These are phyloP conservation scores for Saccharomycopsis javanensis DNA, from an alignment of 805 yeast species.

Conservation along the genomic window DNA sequence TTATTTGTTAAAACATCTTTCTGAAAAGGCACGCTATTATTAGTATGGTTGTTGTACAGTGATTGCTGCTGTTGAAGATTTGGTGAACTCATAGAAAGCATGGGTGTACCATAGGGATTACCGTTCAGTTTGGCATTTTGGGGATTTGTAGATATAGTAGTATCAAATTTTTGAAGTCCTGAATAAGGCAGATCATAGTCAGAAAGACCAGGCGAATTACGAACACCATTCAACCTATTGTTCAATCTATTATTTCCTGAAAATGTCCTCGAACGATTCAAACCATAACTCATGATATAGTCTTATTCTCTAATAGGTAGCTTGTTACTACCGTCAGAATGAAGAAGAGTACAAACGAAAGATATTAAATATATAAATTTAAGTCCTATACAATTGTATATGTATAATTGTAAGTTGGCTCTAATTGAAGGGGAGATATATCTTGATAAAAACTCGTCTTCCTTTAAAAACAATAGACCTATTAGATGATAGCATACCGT, in stretches of 20 bases:
- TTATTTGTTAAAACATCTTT: no score
- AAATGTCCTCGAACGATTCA: neutral
- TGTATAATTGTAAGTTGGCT: no score
- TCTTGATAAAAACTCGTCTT: neutral
- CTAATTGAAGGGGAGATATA: no score
- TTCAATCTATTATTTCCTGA: neutral
- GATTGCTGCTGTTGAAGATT: constrained; percentile 1
- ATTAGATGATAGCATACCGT: neutral
- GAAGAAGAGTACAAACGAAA: neutral
- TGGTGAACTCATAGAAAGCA: neutral
- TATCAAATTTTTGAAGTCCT: neutral
- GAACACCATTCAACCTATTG: neutral
- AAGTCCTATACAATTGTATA: no score
- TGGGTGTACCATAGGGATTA: constrained; percentile 2
- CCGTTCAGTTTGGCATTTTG: neutral
- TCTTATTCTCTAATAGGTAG: neutral
- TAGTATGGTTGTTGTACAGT: neutral
- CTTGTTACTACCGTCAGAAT: neutral
- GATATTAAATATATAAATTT: no score
- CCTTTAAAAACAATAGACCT: neutral
- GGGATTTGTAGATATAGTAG: neutral
- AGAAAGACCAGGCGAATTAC: neutral
- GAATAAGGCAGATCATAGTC: neutral
- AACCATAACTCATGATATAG: neutral
- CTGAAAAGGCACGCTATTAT: no score